These are phyloP conservation scores for Fusarium pininemorale DNA, from an alignment of 2,329 filamentous ascomycete genomes.

Conservation along the genomic window DNA sequence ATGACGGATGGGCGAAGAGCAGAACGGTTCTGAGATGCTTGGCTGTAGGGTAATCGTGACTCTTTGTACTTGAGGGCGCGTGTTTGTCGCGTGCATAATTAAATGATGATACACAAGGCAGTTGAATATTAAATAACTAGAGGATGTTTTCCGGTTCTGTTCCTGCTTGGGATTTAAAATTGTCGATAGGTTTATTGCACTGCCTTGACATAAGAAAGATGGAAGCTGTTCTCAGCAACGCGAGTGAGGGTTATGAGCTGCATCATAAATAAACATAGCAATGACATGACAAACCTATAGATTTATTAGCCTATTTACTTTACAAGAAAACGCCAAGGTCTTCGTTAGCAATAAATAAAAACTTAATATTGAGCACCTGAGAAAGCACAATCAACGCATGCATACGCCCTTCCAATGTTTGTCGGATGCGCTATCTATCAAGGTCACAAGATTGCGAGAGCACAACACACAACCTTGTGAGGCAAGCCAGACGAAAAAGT, in stretches of 20 bases:
- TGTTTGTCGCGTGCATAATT: background rate
- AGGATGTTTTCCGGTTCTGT: no score
- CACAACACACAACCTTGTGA: background rate
- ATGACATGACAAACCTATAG: rapidly evolving
- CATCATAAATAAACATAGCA: rapidly evolving
- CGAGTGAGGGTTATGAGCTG: rapidly evolving
- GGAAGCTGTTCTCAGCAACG: rapidly evolving
- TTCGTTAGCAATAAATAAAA: no score
- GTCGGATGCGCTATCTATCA: background rate
- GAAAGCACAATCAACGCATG: background rate
- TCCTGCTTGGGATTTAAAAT: background rate
- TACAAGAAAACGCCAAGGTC: background rate
- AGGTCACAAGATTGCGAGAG: background rate
- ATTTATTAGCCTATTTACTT: background rate
- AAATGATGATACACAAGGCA: no score
- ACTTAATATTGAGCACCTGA: background rate
- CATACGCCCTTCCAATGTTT: background rate
- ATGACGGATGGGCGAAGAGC: background rate
- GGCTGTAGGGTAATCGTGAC: background rate
- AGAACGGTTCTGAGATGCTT: background rate
- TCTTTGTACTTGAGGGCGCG: background rate
- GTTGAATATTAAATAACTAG: no score
- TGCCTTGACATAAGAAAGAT: rapidly evolving
- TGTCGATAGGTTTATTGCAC: background rate
- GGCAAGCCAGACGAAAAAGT: rapidly evolving